Evolutionary conservation across 73 alveolate species (phyloP), one percentile per base, ranked within the genome.

Genomic region (Durusdinium trenchii): DNA sequence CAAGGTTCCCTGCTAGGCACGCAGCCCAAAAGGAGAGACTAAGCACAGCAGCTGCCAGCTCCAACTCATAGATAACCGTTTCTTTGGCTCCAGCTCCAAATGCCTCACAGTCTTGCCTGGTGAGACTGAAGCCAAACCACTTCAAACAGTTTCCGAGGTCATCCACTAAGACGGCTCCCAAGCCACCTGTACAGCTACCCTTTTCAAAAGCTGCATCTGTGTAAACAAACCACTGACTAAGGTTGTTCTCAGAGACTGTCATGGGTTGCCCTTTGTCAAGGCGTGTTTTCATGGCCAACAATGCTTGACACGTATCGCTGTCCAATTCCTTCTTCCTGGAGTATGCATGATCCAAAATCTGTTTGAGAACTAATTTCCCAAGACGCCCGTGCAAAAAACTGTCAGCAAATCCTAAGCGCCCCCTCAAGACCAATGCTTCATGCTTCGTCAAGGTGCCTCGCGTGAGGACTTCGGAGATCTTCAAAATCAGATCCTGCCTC

Each of bases 151-250:
- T 14, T 6, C 87, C 87, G 43, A 3, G 38, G 2, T 6, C 38
- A 43, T 78, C 89, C 45, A 78, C 43, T 16, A 78, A 43, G 46
- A 78, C 89, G 26, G 64, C 89, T 6, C 89, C 89, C 23, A 78
- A 16, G 6, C 89, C 64, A 14, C 60, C 64, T 18, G 64, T 3
- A 0, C 1, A n/a, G 14, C 2, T 1, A 6, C 20, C 60, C 60
- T 14, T 10, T 30, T 78, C 89, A 42, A 0, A 42, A 18, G 64
- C 10, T 1, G 89, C 89, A 16, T 78, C 89, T 45, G 89, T 78
- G 64, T 20, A 78, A 46, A 78, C 45, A 16, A 1, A 45, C 60
- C 60, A 78, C 20, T 38, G 54, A 16, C 3, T n/a, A 3, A 0
- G 30, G 32, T 5, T 36, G 3, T 73, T 6, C 6, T 14, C 84